Conservation (phyloP, 176 grass and related monocot species). For the Eragrostis nindensis region DNA sequence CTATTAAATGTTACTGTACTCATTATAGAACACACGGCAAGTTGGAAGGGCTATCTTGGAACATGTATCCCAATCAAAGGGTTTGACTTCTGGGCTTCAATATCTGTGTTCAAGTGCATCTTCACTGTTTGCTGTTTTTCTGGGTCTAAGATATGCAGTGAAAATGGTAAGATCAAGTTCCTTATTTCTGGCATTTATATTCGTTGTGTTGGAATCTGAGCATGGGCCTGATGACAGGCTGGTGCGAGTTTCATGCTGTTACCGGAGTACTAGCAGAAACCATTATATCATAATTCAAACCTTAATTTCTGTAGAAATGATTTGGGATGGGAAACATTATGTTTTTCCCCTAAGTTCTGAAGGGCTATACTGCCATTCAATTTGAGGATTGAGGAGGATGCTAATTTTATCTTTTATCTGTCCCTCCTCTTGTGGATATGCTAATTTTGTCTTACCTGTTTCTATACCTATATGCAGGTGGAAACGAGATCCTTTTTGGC, state of each 20-base stretch:
- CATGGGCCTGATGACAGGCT: not conserved
- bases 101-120: slow-evolving; percentile 82
- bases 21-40: slow-evolving; percentile 81
- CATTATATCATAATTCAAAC: slow-evolving; percentile 10
- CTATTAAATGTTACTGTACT: slow-evolving; percentile 27
- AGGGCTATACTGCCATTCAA: slow-evolving; percentile 17
- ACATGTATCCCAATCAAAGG: slow-evolving; percentile 73
- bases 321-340: slow-evolving; percentile 8
- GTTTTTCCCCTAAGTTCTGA: slow-evolving; percentile 30
- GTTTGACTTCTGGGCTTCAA: slow-evolving; percentile 89
- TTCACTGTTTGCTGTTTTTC: slow-evolving; percentile 77
- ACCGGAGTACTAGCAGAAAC: not conserved
- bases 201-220: slow-evolving; percentile 9
- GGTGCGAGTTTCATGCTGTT: slow-evolving; percentile 3
- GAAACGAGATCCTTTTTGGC: slow-evolving; percentile 50
- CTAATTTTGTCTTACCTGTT: not conserved
- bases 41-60: slow-evolving; percentile 83
- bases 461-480: slow-evolving; percentile 57
- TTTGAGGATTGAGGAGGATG: slow-evolving; percentile 31
- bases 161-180: slow-evolving; percentile 59
- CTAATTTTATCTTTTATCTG: not conserved
- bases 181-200: not conserved
- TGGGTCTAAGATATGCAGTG: slow-evolving; percentile 80
- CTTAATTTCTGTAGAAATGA: not conserved
- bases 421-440: slow-evolving; percentile 20